Percentiles rank a stretch among this genome's conserved stretches.
Conservation (phyloP, 768 basidiomycete species). For the Boletus subcaerulescens region DNA sequence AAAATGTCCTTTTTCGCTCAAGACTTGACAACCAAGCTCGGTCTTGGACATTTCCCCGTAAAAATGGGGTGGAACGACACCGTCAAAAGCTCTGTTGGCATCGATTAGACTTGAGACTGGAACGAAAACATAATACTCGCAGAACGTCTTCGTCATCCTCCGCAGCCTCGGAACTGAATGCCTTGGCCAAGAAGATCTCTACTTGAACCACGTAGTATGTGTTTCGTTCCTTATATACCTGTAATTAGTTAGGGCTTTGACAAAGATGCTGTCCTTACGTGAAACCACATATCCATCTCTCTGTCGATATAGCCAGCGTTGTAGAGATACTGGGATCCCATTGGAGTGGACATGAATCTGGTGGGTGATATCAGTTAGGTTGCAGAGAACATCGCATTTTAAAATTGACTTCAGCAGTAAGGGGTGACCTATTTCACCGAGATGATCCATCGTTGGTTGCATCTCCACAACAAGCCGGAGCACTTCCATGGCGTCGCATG, state of each 20-base stretch:
- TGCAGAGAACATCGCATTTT: background rate
- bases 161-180: conserved; percentile 53
- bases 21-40: conserved; percentile 86
- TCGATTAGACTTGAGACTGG: background rate
- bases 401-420: conserved; percentile 75
- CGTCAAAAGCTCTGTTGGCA: conserved; percentile 64
- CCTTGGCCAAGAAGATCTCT: conserved; percentile 85
- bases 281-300: conserved; percentile 96
- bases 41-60: conserved; percentile 99
- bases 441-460: conserved; percentile 92
- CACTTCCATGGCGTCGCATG: conserved; percentile 79
- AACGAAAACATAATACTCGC: conserved; percentile 33
- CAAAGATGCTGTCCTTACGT: conserved; percentile 48
- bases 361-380: background rate
- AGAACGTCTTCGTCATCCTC: conserved; percentile 69
- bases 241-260: conserved; percentile 5
- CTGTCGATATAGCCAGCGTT: conserved; percentile 90
- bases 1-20: conserved; percentile 90
- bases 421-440: conserved; percentile 89
- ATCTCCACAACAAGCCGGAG: conserved; percentile 90
- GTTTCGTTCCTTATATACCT: conserved; percentile 76
- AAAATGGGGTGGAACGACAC: conserved; percentile 90
- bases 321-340: conserved; percentile 90
- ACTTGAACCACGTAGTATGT: conserved; percentile 90
- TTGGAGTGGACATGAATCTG: conserved; percentile 92